A percentile compares a stretch with the other conserved stretches of the same genome.
These are phyloP conservation scores for Ogataea polymorpha DNA, from an alignment of 805 yeast species.

Conservation along the genomic window DNA sequence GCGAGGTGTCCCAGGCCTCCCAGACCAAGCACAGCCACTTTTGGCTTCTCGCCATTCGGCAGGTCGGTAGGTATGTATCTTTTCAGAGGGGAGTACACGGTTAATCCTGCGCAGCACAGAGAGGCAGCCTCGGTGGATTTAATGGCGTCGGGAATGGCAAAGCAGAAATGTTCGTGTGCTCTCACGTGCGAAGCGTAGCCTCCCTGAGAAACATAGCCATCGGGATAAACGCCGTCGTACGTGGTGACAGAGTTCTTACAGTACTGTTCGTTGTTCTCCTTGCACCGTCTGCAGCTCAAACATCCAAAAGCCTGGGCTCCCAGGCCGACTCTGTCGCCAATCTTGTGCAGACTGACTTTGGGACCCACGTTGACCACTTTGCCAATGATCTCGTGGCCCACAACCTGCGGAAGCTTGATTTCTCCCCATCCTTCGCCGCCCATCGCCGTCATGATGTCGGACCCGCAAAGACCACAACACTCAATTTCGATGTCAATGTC, in stretches of 20 bases:
- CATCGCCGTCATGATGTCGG: slow-evolving; percentile 51
- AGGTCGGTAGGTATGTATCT: slow-evolving; percentile 34
- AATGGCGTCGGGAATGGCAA: slow-evolving; percentile 45
- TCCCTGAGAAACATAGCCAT: slow-evolving; percentile 38
- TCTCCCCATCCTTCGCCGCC: slow-evolving; percentile 51
- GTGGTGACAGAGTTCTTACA: slow-evolving; percentile 41
- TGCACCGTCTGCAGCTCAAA: slow-evolving; percentile 36
- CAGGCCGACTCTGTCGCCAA: slow-evolving; percentile 46
- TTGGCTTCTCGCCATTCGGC: slow-evolving; percentile 32
- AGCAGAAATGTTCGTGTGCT: slow-evolving; percentile 44
- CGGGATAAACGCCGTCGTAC: slow-evolving; percentile 37
- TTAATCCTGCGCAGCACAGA: slow-evolving; percentile 50
- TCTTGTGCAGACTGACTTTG: slow-evolving; percentile 33
- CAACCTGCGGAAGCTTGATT: slow-evolving; percentile 41
- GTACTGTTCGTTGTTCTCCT: slow-evolving; percentile 42
- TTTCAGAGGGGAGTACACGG: slow-evolving; percentile 47
- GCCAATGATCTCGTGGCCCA: slow-evolving; percentile 49
- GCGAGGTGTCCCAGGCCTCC: slow-evolving; percentile 50
- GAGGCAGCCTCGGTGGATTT: slow-evolving; percentile 44
- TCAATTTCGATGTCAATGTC: slow-evolving; percentile 54
- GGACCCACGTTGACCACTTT: slow-evolving; percentile 38
- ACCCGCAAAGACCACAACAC: slow-evolving; percentile 68
- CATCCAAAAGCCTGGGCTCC: slow-evolving; percentile 43
- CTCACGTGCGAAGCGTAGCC: slow-evolving; percentile 49
- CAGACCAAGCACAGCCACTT: slow-evolving; percentile 42